These are phyloP conservation scores for Hanseniaspora thailandica DNA, from an alignment of 805 yeast species.

Conservation along the genomic window DNA sequence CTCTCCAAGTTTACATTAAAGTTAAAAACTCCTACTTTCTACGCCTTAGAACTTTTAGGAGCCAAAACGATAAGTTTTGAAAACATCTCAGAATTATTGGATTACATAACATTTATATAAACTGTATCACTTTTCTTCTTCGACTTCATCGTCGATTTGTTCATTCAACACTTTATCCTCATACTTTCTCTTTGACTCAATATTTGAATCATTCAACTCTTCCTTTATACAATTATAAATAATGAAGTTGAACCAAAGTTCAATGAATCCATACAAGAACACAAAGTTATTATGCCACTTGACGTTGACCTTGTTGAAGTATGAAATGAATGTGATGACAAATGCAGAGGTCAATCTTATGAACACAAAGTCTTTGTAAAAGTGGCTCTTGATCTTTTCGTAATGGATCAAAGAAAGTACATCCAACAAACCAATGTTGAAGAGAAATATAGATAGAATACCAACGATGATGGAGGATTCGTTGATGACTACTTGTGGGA, in stretches of 20 bases:
- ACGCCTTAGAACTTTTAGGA: neutral
- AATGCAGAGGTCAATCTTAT: slow-evolving; percentile 42
- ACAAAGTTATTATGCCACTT: slow-evolving; percentile 50
- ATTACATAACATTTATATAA: slow-evolving; percentile 3
- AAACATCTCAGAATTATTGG: slow-evolving; percentile 3
- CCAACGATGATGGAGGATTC: slow-evolving; percentile 39
- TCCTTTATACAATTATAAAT: slow-evolving; percentile 52
- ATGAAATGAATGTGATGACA: slow-evolving; percentile 38
- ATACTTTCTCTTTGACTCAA: slow-evolving; percentile 24
- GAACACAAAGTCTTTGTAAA: slow-evolving; percentile 44
- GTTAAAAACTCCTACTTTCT: neutral
- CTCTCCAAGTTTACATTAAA: neutral
- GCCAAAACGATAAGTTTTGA: neutral
- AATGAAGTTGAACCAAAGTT: slow-evolving; percentile 58
- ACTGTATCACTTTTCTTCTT: slow-evolving; percentile 7
- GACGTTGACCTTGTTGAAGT: slow-evolving; percentile 33
- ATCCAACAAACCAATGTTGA: slow-evolving; percentile 39
- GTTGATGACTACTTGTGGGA: slow-evolving; percentile 29
- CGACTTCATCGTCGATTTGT: slow-evolving; percentile 15
- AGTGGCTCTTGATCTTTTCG: slow-evolving; percentile 24
- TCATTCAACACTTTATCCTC: slow-evolving; percentile 15
- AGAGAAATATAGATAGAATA: slow-evolving; percentile 36
- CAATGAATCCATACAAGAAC: slow-evolving; percentile 48
- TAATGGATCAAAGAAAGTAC: slow-evolving; percentile 43
- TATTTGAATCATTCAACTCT: slow-evolving; percentile 43